Conservation (phyloP, 257 asterid species). For the Solanum appendiculatum region DNA sequence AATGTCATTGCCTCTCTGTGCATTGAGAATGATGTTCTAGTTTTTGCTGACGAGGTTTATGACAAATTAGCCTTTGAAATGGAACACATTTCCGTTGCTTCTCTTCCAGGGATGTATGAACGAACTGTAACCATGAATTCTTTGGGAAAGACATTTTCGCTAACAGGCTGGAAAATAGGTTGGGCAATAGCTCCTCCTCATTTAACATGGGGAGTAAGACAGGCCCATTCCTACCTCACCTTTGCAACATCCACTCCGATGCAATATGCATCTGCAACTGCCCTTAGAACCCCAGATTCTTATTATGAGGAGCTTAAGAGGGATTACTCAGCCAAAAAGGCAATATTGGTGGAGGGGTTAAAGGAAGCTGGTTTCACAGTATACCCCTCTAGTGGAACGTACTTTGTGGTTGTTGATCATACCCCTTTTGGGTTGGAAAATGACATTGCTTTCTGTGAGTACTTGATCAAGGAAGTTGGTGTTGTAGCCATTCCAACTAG, state of each 20-base stretch:
- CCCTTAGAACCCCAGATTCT: constrained; percentile 72
- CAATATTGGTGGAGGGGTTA: constrained; percentile 74
- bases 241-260: constrained; percentile 95
- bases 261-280: constrained; percentile 81
- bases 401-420: constrained; percentile 84
- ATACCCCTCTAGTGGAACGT: constrained; percentile 85
- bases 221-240: constrained; percentile 81
- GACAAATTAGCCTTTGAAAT: constrained; percentile 86
- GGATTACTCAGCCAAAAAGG: constrained; percentile 69
- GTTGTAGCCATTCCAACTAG: constrained; percentile 95
- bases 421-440: constrained; percentile 70
- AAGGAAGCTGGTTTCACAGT: constrained; percentile 73
- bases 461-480: constrained; percentile 82
- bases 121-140: constrained; percentile 83
- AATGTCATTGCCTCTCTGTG: constrained; percentile 57
- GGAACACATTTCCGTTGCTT: constrained; percentile 88
- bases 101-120: constrained; percentile 83
- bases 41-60: constrained; percentile 79
- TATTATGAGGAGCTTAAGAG: constrained; percentile 65
- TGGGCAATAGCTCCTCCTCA: constrained; percentile 97
- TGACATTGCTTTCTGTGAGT: constrained; percentile 85
- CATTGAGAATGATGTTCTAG: constrained; percentile 66
- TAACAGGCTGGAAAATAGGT: constrained; percentile 97
- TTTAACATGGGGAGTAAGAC: constrained; percentile 88
- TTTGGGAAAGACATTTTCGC: constrained; percentile 87